Base-by-base conservation (phyloP, 495 filamentous ascomycete species). In the Penicillium simplicissimum region DNA sequence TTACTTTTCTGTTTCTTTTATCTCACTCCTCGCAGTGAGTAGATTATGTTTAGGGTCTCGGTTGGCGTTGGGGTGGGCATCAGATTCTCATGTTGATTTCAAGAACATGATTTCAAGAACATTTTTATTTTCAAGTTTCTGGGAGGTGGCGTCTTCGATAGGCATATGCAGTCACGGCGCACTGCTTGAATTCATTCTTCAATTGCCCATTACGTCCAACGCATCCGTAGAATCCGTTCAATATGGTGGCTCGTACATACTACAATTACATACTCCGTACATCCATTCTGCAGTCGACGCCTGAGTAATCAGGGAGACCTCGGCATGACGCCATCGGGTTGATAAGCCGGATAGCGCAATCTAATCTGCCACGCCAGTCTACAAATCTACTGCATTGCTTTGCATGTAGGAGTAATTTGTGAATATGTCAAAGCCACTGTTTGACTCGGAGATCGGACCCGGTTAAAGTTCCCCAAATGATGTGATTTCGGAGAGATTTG, bases 401-500 rank as follows among this genome's bases (percentile, higher is more conserved):
- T n/a, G n/a, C n/a, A n/a, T n/a, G n/a, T n/a, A n/a, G n/a, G n/a
- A n/a, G n/a, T n/a, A n/a, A n/a, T n/a, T n/a, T n/a, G n/a, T n/a
- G n/a, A n/a, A n/a, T n/a, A n/a, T n/a, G n/a, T n/a, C n/a, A n/a
- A n/a, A n/a, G n/a, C n/a, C n/a, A 23, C 42, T 45, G 42, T 23
- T 28, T 28, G 25, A 28, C n/a, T n/a, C n/a, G n/a, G n/a, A n/a
- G n/a, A n/a, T n/a, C n/a, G 23, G 23, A 25, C 23, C 23, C 23
- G 23, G 1, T 25, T 25, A 21, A 49, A 38, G 15, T 25, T 47
- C 2, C 21, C 1, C 1, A 17, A 53, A 60, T 61, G 58, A 65
- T 28, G 58, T 65, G 62, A 61, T 65, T 45, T 31, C 38, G 40
- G 34, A 5, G 13, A 23, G 37, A 61, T 54, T 49, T 65, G 54